Evolutionary conservation across 306 rosid genomes (phyloP).

Genomic region (Medicago ruthenica): DNA sequence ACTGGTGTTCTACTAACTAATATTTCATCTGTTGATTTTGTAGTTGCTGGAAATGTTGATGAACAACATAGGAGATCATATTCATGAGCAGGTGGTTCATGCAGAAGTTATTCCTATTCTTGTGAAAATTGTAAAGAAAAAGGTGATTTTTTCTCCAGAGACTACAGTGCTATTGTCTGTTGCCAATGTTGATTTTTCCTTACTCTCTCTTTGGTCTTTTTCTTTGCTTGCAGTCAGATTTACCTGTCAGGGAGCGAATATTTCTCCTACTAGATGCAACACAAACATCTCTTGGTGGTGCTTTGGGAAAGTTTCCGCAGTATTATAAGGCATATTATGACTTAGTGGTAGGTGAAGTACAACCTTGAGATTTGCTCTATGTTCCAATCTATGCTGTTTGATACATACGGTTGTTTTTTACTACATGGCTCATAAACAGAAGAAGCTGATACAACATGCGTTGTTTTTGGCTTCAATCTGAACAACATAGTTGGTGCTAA

Average conservation of each 20-base stretch:
- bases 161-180: not conserved
- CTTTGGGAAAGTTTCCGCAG: constrained; percentile 92
- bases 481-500: not conserved
- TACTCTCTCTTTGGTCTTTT: constrained; percentile 14
- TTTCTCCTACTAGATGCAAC: constrained; percentile 97
- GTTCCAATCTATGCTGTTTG: constrained; percentile 30
- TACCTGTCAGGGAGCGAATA: constrained; percentile 81
- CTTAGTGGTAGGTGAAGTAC: constrained; percentile 76
- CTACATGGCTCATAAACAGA: constrained; percentile 3
- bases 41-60: constrained; percentile 96
- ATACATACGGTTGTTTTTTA: not conserved
- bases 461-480: not conserved
- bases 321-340: constrained; percentile 89
- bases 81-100: constrained; percentile 84
- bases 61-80: constrained; percentile 86
- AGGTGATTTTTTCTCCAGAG: constrained; percentile 58
- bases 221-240: constrained; percentile 71
- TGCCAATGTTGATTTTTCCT: constrained; percentile 23
- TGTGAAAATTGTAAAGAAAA: constrained; percentile 93
- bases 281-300: constrained; percentile 96
- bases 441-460: constrained; percentile 11
- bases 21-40: constrained; percentile 46
- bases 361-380: constrained; percentile 9
- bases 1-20: constrained; percentile 24
- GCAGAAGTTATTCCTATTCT: constrained; percentile 76